Base-by-base conservation (phyloP, 2,329 filamentous ascomycete genomes). In the Tolypocladium sp. region DNA sequence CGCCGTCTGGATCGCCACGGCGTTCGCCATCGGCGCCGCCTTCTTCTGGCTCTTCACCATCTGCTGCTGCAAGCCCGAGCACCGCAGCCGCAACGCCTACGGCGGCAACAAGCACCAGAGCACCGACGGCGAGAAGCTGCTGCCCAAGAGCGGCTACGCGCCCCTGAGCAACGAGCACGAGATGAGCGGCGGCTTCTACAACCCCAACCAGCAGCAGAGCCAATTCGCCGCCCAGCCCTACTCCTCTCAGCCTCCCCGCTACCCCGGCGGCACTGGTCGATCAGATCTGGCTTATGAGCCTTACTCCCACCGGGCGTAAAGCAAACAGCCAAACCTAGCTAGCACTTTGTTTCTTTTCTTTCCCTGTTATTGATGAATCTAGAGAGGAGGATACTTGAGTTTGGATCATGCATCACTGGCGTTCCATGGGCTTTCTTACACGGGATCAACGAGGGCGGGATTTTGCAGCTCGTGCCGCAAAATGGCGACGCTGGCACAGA, bases 41-140 rank as follows among this genome's bases (percentile, higher is more conserved):
- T 76, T 96, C 70, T 97, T 97, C 87, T 97, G 94, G 93, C 77
- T 92, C 69, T 85, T 95, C 73, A 91, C 87, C 73, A 83, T 89
- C 68, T 97, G 93, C 87, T 97, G 92, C 85, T 96, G 92, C 66
- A 90, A 91, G 67, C 73, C 73, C 17, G 73, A 75, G 59, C 63
- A 62, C 58, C 64, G 67, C 62, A 63, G 63, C 60, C 63, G 66
- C 64, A 73, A 30, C 37, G 52, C 41, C 52, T 41, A 71, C 66
- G 72, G 71, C 63, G 66, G 71, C 63, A 58, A 63, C 62, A 70
- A 69, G 67, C 68, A 70, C 63, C 64, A 65, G 62, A 63, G 66
- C 57, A 65, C 65, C 55, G 76, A 80, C 61, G 70, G 68, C 70
- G 82, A 85, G 77, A 84, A 85, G 76, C 73, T 79, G 54, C 66